These are phyloP conservation scores for Gossypium ekmanianum DNA, from an alignment of 345 rosid species.

Conservation along the genomic window DNA sequence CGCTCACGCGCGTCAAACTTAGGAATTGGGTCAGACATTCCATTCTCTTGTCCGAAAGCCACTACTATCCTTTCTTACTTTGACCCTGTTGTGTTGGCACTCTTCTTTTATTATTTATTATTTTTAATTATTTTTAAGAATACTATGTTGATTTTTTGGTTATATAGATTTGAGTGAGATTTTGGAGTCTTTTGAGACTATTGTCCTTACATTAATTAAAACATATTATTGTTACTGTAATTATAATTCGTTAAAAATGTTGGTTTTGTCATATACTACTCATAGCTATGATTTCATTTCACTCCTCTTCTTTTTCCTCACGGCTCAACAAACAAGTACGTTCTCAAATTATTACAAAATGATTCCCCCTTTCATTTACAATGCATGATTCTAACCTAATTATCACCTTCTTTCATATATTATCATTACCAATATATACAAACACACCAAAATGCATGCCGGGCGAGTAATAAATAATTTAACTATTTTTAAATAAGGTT, in stretches of 20 bases:
- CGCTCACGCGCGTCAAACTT: slow-evolving; percentile 31
- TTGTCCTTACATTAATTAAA: slow-evolving; percentile 18
- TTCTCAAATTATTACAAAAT: slow-evolving; percentile 32
- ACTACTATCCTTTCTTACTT: not conserved
- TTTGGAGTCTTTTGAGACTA: slow-evolving; percentile 48
- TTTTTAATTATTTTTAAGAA: not conserved
- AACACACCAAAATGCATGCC: no score
- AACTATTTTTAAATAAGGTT: no score
- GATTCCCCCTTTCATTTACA: slow-evolving; percentile 18
- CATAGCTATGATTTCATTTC: not conserved
- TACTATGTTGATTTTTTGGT: slow-evolving; percentile 21
- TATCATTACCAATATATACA: not conserved
- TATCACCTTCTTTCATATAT: not conserved
- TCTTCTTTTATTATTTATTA: not conserved
- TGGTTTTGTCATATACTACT: not conserved
- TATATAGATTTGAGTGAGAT: slow-evolving; percentile 27
- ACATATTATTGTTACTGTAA: not conserved
- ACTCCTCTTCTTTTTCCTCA: not conserved
- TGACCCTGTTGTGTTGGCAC: slow-evolving; percentile 10
- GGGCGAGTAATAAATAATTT: no score
- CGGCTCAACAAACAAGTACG: slow-evolving; percentile 15
- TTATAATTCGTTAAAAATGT: not conserved
- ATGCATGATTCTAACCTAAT: not conserved
- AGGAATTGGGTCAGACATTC: slow-evolving; percentile 29
- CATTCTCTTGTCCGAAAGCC: slow-evolving; percentile 10